Percentiles rank a stretch among this genome's conserved stretches.
phyloP scores from a whole-genome alignment of 2,329 filamentous ascomycete genomes.

The Bipolaris bicolor region DNA sequence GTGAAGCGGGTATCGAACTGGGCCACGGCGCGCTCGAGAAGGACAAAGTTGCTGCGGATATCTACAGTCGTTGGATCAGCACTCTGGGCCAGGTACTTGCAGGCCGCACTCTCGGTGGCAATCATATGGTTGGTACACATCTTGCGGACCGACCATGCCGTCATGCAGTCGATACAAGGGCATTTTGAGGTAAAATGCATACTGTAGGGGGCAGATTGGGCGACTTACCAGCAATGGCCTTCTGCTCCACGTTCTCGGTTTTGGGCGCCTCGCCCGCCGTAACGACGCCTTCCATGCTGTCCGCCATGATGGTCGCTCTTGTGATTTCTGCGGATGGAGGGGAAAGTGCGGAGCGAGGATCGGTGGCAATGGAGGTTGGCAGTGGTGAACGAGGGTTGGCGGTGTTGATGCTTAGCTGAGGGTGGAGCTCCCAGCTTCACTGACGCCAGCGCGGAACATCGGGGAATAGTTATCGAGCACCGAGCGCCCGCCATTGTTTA shows the following conservation, averaged over 20 bases:
- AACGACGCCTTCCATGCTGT: conserved; percentile 58
- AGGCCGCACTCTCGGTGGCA: conserved; percentile 35
- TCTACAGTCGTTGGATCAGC: conserved; percentile 63
- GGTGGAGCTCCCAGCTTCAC: conserved; percentile 24
- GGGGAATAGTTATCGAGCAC: conserved; percentile 24
- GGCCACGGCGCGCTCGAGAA: conserved; percentile 88
- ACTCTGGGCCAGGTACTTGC: conserved; percentile 36
- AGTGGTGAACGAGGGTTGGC: conserved; percentile 16
- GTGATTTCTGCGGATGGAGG: conserved; percentile 7
- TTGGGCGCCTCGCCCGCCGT: conserved; percentile 50
- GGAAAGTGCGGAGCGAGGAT: conserved; percentile 25
- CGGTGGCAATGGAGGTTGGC: conserved; percentile 8
- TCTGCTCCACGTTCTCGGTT: conserved; percentile 50
- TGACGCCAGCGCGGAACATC: conserved; percentile 22
- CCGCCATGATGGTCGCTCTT: conserved; percentile 51
- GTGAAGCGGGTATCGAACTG: conserved; percentile 96
- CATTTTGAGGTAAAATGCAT: conserved; percentile 32
- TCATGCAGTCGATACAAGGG: conserved; percentile 30
- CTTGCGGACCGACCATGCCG: conserved; percentile 26
- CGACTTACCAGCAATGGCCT: conserved; percentile 48
- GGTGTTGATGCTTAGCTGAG: conserved; percentile 30
- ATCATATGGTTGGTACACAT: conserved; percentile 42
- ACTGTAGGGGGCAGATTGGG: conserved; percentile 12
- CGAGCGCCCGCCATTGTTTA: conserved; percentile 21
- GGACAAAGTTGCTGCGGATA: conserved; percentile 90